Evolutionary conservation across 176 grass and related monocot genomes (phyloP), one percentile per base, ranked within the genome.

Genomic region (Calamus simplicifolius): DNA sequence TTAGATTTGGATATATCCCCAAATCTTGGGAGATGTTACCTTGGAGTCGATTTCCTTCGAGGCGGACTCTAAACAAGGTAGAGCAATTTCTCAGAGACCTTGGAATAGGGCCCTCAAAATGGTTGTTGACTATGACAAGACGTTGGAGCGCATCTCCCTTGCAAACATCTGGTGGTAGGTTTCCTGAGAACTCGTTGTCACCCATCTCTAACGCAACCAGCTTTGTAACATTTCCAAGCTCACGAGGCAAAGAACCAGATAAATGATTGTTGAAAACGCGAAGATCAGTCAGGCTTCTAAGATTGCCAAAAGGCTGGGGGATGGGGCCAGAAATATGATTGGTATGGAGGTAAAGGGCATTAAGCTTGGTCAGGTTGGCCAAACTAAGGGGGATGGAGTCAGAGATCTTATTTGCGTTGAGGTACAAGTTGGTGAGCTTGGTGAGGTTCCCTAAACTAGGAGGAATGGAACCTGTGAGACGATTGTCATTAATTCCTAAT

Each of bases 21-120:
- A 79, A 72, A 2, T 56, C 23, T 7, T 78, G 0, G 1, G 76
- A 79, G 12, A 79, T 73, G 18, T 79, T 69, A 3, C 69, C 69
- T 4, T 26, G 29, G 0, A 79, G 2, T 5, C 67, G n/a, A 12
- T 67, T 79, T 8, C 3, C 0, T 0, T 1, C 18, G 5, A 72
- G 23, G 1, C 1, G 0, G 3, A 73, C 1, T 5, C 6, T 2
- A 0, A 48, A 2, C 43, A 79, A 66, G 12, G 14, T 54, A 21
- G 26, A n/a, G 17, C 69, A 79, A 49, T 49, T 60, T 54, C 14
- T 79, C 7, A 79, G 15, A 56, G 53, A 61, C 14, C 2, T 16
- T 1, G 76, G 69, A 25, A 79, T 4, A 4, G 54, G 69, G 13
- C 68, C 68, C 17, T 16, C 16, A 5, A 79, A 49, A 16, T 29